Base-by-base conservation (phyloP, 1,284 basidiomycete species). In the Pisolithus thermaeus region DNA sequence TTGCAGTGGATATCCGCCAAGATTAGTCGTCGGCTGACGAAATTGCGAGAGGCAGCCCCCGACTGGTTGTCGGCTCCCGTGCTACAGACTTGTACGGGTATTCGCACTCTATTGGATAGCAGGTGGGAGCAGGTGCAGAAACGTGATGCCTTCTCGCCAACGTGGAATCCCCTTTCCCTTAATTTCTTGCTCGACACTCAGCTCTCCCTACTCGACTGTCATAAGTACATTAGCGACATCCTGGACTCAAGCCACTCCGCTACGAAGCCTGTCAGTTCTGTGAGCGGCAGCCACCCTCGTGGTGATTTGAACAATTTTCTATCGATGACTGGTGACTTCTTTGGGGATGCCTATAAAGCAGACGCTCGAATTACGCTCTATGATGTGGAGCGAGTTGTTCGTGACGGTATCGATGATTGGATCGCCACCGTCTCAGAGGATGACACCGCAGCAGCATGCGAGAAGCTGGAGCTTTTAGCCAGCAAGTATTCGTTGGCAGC, bases 321-420 rank as follows among this genome's bases (percentile, higher is more conserved):
- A 2, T 58, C 57, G 8, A 48, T 39, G 14, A 42, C 56, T 22
- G 58, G 50, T 2, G 6, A n/a, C 0, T 56, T 62, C 25, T 66
- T 67, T 25, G 25, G 50, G 12, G 14, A 47, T 0, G 54, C 41
- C 1, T 66, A 53, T 38, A 4, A 7, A 8, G 3, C 22, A 0
- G 56, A 68, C 8, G 43, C 61, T 0, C 47, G 57, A 22, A 3
- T 67, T 12, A 52, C 66, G 0, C 59, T 74, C 0, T 62, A 58
- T 2, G 73, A 76, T 53, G 64, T 76, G 9, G 73, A 75, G 50
- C 47, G 43, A 11, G 56, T 61, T 1, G 59, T 74, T 11, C 49
- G 63, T 14, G 44, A 61, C 1, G 47, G 50, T 14, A 52, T 76
- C 6, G 67, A 69, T 30, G 25, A 3, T 9, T 73, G 71, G 71